Evolutionary conservation across 208 protist genomes (phyloP), one percentile per base, ranked within the genome.

Genomic region (Leishmania amazonensis): DNA sequence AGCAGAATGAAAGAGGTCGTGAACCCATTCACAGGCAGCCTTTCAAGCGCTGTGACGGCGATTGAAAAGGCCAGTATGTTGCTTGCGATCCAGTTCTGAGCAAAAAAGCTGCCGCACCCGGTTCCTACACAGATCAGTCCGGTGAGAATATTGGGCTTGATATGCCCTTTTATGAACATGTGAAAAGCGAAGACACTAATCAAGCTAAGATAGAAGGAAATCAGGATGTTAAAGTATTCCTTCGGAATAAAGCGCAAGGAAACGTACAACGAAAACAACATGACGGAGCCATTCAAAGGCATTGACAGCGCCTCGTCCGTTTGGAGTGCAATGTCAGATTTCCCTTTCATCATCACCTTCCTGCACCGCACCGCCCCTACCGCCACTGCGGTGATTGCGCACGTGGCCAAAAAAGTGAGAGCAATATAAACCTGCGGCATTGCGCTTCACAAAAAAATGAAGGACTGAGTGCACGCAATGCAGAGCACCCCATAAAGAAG

Each of bases 41-140:
- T 76, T 79, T 92, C 85, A 65, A 98, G 83, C 28, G 92, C 80
- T 4, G 78, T 86, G 74, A 99, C 90, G 68, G 88, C 93, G 65
- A 99, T 95, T 38, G 90, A 80, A 58, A 99, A 84, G n/a, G 96
- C 98, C 35, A 99, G 84, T 35, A 99, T 82, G 83, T 99, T 98
- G 84, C 98, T 99, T 53, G 90, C 87, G 35, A 99, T 79, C 98
- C 98, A 99, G 85, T 98, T 95, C 47, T 94, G 91, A 1, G 93
- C 96, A 51, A 84, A 70, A 24, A 94, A 88, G 76, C 98, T 99
- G 24, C 78, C 76, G 6, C 83, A 62, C 19, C 85, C 93, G 17
- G 95, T 78, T 24, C 76, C 82, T 21, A 94, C 78, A 47, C 93
- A 95, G 38, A 95, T n/a, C 13, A 85, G 31, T 0, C 95, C 94